These are phyloP conservation scores for Tylopilus sp. DNA, from an alignment of 768 basidiomycete species.

Conservation along the genomic window DNA sequence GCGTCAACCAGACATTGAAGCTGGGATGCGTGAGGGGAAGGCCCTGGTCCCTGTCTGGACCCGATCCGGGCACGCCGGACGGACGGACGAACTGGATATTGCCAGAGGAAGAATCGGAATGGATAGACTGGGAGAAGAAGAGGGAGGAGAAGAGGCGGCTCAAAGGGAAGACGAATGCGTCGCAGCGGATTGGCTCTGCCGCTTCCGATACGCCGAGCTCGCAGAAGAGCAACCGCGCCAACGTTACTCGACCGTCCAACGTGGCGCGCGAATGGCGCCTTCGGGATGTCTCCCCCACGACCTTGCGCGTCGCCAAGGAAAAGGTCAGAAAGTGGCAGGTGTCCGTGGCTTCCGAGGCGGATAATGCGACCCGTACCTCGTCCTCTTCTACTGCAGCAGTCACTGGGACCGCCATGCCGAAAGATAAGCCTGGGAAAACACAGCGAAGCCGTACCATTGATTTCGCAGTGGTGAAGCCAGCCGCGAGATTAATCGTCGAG, in stretches of 20 bases:
- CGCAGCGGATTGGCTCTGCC: conserved; percentile 4
- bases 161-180: conserved; percentile 14
- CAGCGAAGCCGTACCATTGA: conserved; percentile 32
- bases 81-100: conserved; percentile 33
- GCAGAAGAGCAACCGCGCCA: background rate
- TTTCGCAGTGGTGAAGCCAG: conserved; percentile 45
- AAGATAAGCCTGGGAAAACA: conserved; percentile 17
- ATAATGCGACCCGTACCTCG: conserved; percentile 1
- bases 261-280: conserved; percentile 1
- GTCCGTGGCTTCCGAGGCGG: conserved; percentile 19
- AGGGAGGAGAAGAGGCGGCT: conserved; percentile 18
- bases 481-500: conserved; percentile 16
- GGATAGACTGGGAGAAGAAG: conserved; percentile 44
- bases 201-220: conserved; percentile 5
- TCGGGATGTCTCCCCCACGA: conserved; percentile 23
- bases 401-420: background rate
- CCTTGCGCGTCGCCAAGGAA: conserved; percentile 29
- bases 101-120: conserved; percentile 47
- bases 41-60: conserved; percentile 21
- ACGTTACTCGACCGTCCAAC: background rate
- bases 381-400: conserved; percentile 5
- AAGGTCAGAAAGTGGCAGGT: conserved; percentile 38
- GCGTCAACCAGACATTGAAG: conserved; percentile 38
- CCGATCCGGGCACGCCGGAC: conserved; percentile 21
- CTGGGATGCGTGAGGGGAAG: conserved; percentile 40